phyloP scores from a whole-genome alignment of 345 rosid species.

The Kernera saxatilis region DNA sequence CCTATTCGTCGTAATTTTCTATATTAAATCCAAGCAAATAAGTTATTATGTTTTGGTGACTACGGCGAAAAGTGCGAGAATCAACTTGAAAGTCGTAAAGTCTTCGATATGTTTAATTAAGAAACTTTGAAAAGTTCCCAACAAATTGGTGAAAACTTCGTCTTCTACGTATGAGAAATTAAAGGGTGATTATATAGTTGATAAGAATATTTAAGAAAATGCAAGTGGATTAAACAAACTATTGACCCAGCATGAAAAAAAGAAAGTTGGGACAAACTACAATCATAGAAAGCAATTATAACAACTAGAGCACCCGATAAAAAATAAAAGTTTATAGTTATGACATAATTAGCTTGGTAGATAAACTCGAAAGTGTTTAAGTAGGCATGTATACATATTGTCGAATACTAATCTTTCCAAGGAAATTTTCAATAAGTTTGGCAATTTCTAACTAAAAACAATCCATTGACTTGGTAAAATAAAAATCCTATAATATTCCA shows the following conservation, averaged over 20 bases:
- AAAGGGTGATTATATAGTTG: not conserved
- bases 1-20: not conserved
- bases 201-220: not conserved
- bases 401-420: not conserved
- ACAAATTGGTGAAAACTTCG: conserved; percentile 2
- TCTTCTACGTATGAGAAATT: not conserved
- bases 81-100: conserved; percentile 1
- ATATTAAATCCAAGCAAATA: not conserved
- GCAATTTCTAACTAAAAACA: conserved; percentile 4
- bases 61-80: conserved; percentile 2
- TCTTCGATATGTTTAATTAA: not conserved
- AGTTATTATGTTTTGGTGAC: not conserved
- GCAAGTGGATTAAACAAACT: not conserved
- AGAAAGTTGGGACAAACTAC: not conserved
- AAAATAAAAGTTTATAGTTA: not conserved
- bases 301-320: not conserved
- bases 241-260: not conserved
- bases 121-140: not conserved
- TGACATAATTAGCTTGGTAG: not conserved
- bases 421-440: not conserved
- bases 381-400: not conserved
- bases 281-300: not conserved
- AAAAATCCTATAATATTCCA: not conserved
- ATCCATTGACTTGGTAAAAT: conserved; percentile 20
- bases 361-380: not conserved